These are phyloP conservation scores for Teratosphaeria viscida DNA, from an alignment of 2,329 filamentous ascomycete species.

Conservation along the genomic window DNA sequence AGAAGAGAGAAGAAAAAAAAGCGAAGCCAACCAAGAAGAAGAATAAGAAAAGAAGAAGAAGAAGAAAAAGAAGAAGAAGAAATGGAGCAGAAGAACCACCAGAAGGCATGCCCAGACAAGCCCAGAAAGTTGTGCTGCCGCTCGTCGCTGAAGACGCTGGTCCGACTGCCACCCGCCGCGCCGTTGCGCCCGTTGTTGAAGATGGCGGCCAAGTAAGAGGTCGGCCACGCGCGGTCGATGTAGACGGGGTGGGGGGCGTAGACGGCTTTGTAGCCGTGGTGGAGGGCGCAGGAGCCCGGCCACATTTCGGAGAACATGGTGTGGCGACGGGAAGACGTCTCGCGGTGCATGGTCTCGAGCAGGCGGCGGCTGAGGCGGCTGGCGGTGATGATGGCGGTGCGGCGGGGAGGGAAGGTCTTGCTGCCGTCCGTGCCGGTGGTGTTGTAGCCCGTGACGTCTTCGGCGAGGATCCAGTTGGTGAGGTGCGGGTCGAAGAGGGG, in stretches of 20 bases:
- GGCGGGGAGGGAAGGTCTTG: slow-evolving; percentile 48
- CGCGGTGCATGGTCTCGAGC: slow-evolving; percentile 62
- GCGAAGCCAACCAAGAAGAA: too few species aligned
- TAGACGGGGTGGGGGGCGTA: slow-evolving; percentile 51
- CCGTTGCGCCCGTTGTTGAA: slow-evolving; percentile 47
- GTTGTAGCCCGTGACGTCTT: slow-evolving; percentile 62
- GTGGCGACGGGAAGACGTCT: slow-evolving; percentile 57
- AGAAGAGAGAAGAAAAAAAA: too few species aligned
- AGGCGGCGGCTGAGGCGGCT: slow-evolving; percentile 57
- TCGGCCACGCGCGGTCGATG: slow-evolving; percentile 47
- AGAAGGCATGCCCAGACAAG: too few species aligned
- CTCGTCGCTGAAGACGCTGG: slow-evolving; percentile 40
- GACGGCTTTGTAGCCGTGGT: slow-evolving; percentile 68
- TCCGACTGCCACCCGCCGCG: slow-evolving; percentile 38
- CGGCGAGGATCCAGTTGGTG: slow-evolving; percentile 62
- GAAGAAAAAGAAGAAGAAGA: too few species aligned
- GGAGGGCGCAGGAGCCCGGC: slow-evolving; percentile 57
- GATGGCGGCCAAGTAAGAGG: slow-evolving; percentile 42
- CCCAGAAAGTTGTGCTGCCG: slow-evolving; percentile 44
- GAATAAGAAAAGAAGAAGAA: too few species aligned
- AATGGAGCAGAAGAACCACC: too few species aligned
- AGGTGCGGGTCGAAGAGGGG: slow-evolving; percentile 62
- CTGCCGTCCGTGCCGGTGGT: slow-evolving; percentile 27
- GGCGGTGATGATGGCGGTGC: slow-evolving; percentile 62
- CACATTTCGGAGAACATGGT: slow-evolving; percentile 76